Evolutionary conservation across 1,284 basidiomycete species (phyloP).

Genomic region (Gymnopus androsaceus): DNA sequence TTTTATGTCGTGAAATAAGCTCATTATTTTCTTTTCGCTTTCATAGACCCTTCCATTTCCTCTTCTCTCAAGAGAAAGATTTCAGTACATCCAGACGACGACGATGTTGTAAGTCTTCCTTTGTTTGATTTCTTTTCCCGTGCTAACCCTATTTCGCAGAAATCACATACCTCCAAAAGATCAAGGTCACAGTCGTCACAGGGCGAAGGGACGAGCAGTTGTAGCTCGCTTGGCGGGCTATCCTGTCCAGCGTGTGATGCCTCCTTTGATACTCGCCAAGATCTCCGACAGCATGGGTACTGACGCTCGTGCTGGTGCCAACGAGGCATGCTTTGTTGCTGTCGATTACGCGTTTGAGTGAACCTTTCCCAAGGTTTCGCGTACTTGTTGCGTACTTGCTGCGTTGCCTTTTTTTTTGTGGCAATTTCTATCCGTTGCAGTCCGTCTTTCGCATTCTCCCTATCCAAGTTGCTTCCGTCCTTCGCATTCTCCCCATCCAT

Average conservation of each 20-base stretch:
- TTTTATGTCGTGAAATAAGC: neutral
- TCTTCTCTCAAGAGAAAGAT: slow-evolving; percentile 50
- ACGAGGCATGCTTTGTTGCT: slow-evolving; percentile 69
- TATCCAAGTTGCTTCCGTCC: neutral
- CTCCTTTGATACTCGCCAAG: slow-evolving; percentile 56
- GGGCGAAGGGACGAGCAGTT: slow-evolving; percentile 21
- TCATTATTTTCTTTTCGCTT: slow-evolving; percentile 12
- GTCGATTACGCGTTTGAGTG: slow-evolving; percentile 72
- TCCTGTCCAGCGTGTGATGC: slow-evolving; percentile 73
- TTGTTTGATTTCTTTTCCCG: neutral
- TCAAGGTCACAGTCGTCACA: slow-evolving; percentile 39
- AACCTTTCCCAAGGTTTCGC: slow-evolving; percentile 16
- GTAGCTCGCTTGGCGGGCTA: slow-evolving; percentile 38
- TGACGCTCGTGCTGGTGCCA: slow-evolving; percentile 40
- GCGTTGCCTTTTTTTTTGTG: neutral
- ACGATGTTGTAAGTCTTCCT: slow-evolving; percentile 48
- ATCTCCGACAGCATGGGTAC: slow-evolving; percentile 59
- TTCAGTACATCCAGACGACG: slow-evolving; percentile 39
- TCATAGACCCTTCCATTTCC: slow-evolving; percentile 32
- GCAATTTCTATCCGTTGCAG: neutral
- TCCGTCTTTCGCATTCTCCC: neutral
- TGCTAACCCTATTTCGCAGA: slow-evolving; percentile 29
- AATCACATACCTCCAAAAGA: slow-evolving; percentile 56
- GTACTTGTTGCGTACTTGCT: neutral
- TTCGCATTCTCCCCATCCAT: slow-evolving; percentile 6